Percentiles rank a stretch among this genome's conserved stretches.
These are phyloP conservation scores for Colletotrichum sp. DNA, from an alignment of 2,329 filamentous ascomycete species.

Conservation along the genomic window DNA sequence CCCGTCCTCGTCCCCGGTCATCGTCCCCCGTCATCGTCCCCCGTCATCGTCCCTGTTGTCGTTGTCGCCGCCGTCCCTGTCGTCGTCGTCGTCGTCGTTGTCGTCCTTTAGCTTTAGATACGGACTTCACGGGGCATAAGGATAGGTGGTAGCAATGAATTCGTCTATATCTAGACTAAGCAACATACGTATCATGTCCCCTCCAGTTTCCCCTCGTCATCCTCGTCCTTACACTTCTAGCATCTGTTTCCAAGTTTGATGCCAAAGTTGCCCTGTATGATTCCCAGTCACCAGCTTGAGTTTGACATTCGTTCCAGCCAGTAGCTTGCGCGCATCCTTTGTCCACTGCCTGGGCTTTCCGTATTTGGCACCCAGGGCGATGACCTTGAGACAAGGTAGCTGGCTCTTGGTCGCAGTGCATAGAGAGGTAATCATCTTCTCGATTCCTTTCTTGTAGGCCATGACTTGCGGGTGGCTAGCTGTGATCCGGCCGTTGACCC, in stretches of 20 bases:
- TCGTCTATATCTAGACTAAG: too few relatives aligned
- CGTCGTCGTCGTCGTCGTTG: too few relatives aligned
- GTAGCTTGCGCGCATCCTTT: not conserved
- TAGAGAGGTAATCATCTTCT: not conserved
- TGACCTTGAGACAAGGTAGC: not conserved
- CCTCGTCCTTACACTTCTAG: fast-evolving
- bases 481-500: not conserved
- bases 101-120: fast-evolving
- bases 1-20: too few relatives aligned
- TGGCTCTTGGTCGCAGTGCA: not conserved
- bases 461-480: not conserved
- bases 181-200: too few relatives aligned
- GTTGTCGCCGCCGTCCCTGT: too few relatives aligned
- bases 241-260: not conserved
- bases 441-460: not conserved
- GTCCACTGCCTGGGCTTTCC: not conserved
- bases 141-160: too few relatives aligned
- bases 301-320: not conserved
- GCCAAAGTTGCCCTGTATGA: not conserved
- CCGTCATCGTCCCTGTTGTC: too few relatives aligned
- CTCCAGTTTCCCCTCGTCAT: not conserved
- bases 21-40: too few relatives aligned
- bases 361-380: not conserved
- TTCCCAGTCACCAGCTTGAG: not conserved
- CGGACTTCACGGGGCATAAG: too few relatives aligned